A percentile compares a stretch with the other conserved stretches of the same genome.
Evolutionary conservation across 2,329 filamentous ascomycete species (phyloP).

Genomic region (Ramularia endophylla): DNA sequence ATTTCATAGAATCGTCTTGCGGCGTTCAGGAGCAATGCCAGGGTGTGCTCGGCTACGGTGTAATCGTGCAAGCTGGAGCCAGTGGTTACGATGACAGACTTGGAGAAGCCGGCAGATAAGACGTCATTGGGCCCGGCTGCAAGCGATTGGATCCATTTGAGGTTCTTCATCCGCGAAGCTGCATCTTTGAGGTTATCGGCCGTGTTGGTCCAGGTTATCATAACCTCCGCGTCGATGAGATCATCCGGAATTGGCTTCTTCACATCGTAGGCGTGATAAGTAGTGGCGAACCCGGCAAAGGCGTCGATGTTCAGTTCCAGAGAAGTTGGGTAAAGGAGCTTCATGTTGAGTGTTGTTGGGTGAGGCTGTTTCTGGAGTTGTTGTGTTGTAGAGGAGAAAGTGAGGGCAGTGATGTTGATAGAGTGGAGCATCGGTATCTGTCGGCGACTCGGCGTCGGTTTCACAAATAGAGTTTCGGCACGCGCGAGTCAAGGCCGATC

Average conservation of each 20-base stretch:
- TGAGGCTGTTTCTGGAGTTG: neutral
- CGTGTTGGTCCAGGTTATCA: conserved; percentile 59
- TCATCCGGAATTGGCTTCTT: conserved; percentile 51
- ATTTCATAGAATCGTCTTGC: conserved; percentile 56
- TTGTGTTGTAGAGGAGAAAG: too few relatives aligned
- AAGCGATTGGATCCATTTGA: conserved; percentile 62
- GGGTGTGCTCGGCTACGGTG: conserved; percentile 59
- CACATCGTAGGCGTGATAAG: conserved; percentile 56
- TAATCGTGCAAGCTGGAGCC: conserved; percentile 59
- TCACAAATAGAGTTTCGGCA: too few relatives aligned
- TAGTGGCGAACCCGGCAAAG: conserved; percentile 54
- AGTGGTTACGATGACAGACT: conserved; percentile 50
- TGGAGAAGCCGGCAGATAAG: conserved; percentile 52
- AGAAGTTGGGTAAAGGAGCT: conserved; percentile 62
- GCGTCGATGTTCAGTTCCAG: conserved; percentile 50
- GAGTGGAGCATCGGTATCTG: too few relatives aligned
- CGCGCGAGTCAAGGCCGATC: too few relatives aligned
- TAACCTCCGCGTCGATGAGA: conserved; percentile 53
- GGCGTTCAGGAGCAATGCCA: conserved; percentile 52
- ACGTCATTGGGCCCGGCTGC: conserved; percentile 63
- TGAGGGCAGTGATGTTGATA: too few relatives aligned
- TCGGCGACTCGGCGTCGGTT: too few relatives aligned
- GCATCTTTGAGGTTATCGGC: conserved; percentile 55
- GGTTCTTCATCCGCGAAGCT: conserved; percentile 48
- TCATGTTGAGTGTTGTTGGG: conserved; percentile 40